Conservation (phyloP, 1,139 yeast species). For the Scheffersomyces stambukii region DNA sequence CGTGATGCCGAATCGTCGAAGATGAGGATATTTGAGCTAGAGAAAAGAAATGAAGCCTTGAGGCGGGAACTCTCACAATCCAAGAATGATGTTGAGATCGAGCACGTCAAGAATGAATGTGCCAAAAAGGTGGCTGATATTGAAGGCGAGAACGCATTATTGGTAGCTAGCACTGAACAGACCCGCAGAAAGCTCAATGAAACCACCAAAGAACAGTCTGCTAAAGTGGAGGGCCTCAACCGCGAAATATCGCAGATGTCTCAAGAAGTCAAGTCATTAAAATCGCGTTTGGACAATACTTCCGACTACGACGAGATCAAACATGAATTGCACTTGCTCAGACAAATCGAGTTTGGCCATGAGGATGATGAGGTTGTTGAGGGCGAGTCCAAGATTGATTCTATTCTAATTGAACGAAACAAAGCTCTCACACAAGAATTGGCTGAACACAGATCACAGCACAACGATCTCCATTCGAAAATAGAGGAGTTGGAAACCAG, state of each 20-base stretch:
- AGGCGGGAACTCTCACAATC: slow-evolving; percentile 58
- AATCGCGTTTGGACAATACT: slow-evolving; percentile 40
- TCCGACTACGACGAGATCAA: slow-evolving; percentile 76
- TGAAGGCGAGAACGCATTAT: slow-evolving; percentile 62
- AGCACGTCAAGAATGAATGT: slow-evolving; percentile 28
- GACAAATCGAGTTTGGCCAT: slow-evolving; percentile 70
- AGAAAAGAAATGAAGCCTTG: slow-evolving; percentile 71
- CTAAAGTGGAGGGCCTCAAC: slow-evolving; percentile 29
- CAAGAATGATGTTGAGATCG: slow-evolving; percentile 40
- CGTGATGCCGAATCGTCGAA: slow-evolving; percentile 76
- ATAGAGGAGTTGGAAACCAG: slow-evolving; percentile 39
- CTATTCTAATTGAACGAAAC: slow-evolving; percentile 54
- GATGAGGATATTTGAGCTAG: slow-evolving; percentile 64
- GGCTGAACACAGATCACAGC: slow-evolving; percentile 52
- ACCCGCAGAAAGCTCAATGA: slow-evolving; percentile 31
- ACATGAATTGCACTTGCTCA: slow-evolving; percentile 65
- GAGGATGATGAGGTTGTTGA: slow-evolving; percentile 23
- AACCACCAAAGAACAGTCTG: slow-evolving; percentile 29
- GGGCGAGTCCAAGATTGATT: slow-evolving; percentile 25
- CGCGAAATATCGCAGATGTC: slow-evolving; percentile 48
- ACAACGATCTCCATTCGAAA: slow-evolving; percentile 34
- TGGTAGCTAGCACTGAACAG: slow-evolving; percentile 62
- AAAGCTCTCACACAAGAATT: slow-evolving; percentile 58
- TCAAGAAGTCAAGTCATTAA: slow-evolving; percentile 49
- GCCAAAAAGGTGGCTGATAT: slow-evolving; percentile 47